Evolutionary conservation across 169 alveolate genomes (phyloP).

Genomic region (Prorocentrum cordatum): DNA sequence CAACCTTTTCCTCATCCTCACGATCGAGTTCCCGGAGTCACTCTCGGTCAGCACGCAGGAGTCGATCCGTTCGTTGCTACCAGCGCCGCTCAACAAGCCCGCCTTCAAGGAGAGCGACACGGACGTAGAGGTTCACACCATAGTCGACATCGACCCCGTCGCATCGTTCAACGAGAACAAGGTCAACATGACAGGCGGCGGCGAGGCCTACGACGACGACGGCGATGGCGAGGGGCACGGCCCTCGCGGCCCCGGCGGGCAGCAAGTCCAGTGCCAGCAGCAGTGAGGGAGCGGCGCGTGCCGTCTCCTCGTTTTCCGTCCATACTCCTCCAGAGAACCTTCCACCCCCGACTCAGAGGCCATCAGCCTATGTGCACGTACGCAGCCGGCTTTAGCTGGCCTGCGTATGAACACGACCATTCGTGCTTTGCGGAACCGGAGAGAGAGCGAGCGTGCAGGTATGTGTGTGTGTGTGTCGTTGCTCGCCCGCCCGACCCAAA

Average conservation of each 20-base stretch:
- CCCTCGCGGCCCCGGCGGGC: slow-evolving; percentile 42
- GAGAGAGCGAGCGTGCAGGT: no score
- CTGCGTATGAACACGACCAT: no score
- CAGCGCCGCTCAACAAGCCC: background rate
- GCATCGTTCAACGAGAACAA: slow-evolving; percentile 52
- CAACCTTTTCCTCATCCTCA: slow-evolving; percentile 44
- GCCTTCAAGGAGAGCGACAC: background rate
- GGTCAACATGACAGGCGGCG: slow-evolving; percentile 64
- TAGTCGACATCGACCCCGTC: slow-evolving; percentile 57
- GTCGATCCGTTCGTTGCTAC: background rate
- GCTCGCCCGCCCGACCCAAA: no score
- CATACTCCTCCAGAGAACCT: no score
- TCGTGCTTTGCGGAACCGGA: no score
- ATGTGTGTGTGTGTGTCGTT: no score
- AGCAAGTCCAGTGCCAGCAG: no score
- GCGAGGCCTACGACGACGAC: slow-evolving; percentile 63
- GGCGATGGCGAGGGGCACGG: slow-evolving; percentile 26
- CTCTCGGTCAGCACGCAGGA: background rate
- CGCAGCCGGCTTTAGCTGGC: no score
- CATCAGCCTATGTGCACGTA: no score
- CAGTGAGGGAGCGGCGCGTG: no score
- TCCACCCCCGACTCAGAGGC: no score
- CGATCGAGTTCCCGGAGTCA: slow-evolving; percentile 14
- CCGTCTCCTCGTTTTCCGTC: no score
- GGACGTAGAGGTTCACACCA: slow-evolving; percentile 38